These are phyloP conservation scores for Vachellia collinsii DNA, from an alignment of 306 rosid species.

Conservation along the genomic window DNA sequence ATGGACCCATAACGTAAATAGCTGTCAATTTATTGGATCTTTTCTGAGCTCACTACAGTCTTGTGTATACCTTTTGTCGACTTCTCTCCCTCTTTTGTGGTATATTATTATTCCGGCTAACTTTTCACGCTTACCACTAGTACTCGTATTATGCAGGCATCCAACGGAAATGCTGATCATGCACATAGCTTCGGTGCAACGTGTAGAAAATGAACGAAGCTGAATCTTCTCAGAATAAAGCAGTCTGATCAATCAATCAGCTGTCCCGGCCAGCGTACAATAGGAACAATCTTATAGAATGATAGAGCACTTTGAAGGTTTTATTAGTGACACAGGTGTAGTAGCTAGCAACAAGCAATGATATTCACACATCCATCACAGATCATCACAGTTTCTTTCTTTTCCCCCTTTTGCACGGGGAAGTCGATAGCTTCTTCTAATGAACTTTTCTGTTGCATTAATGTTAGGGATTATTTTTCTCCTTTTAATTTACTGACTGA, in stretches of 20 bases:
- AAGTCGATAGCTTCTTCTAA: not conserved
- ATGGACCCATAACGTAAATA: not conserved
- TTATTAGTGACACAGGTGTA: not conserved
- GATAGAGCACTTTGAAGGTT: not conserved
- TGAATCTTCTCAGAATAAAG: not conserved
- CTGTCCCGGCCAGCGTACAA: not conserved
- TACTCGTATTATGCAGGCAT: conserved; percentile 6
- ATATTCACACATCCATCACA: not conserved
- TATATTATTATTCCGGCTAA: not conserved
- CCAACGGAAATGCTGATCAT: not conserved
- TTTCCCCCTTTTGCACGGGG: not conserved
- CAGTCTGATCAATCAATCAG: not conserved
- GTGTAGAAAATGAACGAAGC: not conserved
- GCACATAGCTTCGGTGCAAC: not conserved
- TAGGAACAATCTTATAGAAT: not conserved
- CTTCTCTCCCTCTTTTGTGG: not conserved
- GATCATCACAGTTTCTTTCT: not conserved
- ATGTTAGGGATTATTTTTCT: not conserved
- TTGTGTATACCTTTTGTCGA: not conserved
- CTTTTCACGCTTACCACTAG: not conserved
- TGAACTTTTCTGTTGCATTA: not conserved
- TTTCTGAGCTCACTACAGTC: not conserved
- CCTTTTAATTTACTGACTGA: not conserved
- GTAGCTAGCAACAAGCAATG: not conserved
- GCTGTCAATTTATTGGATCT: not conserved